Base-by-base conservation (phyloP, 2,329 filamentous ascomycete species). In the Ophiostoma ips region DNA sequence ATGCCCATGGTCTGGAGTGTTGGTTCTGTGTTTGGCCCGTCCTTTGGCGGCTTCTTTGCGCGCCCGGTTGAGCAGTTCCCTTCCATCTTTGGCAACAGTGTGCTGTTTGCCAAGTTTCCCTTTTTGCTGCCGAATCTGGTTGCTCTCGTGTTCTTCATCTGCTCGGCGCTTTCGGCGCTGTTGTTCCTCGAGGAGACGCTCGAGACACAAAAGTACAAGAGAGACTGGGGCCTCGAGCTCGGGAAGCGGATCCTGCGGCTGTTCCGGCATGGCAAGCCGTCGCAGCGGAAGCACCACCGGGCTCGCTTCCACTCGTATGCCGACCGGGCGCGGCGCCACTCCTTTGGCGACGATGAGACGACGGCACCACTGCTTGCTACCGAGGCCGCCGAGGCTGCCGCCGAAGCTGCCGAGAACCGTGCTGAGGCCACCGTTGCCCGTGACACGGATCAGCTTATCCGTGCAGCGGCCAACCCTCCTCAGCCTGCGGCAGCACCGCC, bases 1-100 rank as follows among this genome's bases (percentile, higher is more conserved):
- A 95, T 96, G 89, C 90, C 90, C 4, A 68, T 96, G 15, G 85
- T 78, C 31, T 96, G 87, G 84, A 88, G 82, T 11, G 70, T 95
- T 48, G 90, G 90, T 1, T 84, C 81, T 34, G 87, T 95, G 35
- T 84, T 95, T 57, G 90, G 90, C 0, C 90, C 90, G 1, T 82
- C 80, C 4, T 84, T 96, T 59, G 90, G 90, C 28, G 90, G 90
- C 5, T 81, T 87, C 54, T 78, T 96, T 53, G 87, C 88, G 9
- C 82, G 87, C 52, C 90, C 90, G 0, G 79, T 82, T 1, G 73
- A 82, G 52, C 81, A 88, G 52, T 81, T 84, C 60, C 87, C 88
- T 0, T 65, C 66, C 2, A 51, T 87, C 3, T 94, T 94, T 59
- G 81, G 81, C 6, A 64, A 75, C 35, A 78, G 71, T 38, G 67